A percentile compares a stretch with the other conserved stretches of the same genome.
phyloP scores from a whole-genome alignment of 805 yeast species.

The Lipomyces sp. region DNA sequence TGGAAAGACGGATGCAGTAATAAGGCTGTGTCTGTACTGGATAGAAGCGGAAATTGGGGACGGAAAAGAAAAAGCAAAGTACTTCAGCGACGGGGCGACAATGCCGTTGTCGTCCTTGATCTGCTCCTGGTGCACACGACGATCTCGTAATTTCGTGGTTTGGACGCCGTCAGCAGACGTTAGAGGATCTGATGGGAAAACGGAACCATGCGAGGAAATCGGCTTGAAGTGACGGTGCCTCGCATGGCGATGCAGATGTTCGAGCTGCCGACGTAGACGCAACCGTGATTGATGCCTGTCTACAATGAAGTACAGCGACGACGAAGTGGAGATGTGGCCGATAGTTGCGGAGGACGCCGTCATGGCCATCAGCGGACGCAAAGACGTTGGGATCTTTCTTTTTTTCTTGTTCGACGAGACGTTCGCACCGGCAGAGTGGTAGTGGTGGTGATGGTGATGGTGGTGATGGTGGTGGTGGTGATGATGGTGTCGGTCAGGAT shows the following conservation, averaged over 20 bases:
- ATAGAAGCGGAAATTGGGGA: conserved; percentile 27
- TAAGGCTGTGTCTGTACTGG: conserved; percentile 15
- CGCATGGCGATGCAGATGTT: not conserved
- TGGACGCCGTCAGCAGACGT: not conserved
- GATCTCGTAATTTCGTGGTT: not conserved
- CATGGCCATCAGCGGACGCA: conserved; percentile 13
- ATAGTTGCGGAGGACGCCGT: not conserved
- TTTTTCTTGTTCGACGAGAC: conserved; percentile 28
- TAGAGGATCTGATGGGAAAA: not conserved
- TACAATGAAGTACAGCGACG: conserved; percentile 7
- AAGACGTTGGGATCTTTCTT: conserved; percentile 29
- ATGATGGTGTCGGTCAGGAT: conserved; percentile 2
- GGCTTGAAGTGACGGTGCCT: conserved; percentile 9
- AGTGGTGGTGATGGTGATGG: conserved; percentile 12
- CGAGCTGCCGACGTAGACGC: conserved; percentile 7
- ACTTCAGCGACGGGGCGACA: conserved; percentile 15
- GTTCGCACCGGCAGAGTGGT: conserved; percentile 1
- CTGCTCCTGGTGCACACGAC: conserved; percentile 7
- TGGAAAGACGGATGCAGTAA: conserved; percentile 3
- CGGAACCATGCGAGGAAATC: not conserved
- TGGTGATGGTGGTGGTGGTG: conserved; percentile 22
- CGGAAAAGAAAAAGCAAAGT: conserved; percentile 20
- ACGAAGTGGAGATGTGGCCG: conserved; percentile 11
- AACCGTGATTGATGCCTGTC: not conserved
- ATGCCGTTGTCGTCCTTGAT: conserved; percentile 8